These are phyloP conservation scores for Metschnikowia orientalis DNA, from an alignment of 805 yeast species.

Conservation along the genomic window DNA sequence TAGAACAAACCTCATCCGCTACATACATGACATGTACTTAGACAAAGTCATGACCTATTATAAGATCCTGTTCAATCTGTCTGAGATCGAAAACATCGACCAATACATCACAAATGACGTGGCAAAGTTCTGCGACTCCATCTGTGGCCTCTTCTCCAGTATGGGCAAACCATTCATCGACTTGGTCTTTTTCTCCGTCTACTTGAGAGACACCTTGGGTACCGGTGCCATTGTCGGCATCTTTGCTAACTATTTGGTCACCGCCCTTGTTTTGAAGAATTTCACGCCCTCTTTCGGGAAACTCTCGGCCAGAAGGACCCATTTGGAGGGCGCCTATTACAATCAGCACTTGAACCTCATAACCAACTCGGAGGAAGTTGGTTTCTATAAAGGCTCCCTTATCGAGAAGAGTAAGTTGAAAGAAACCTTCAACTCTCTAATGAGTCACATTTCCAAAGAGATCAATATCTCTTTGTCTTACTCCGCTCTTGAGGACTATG, in stretches of 20 bases:
- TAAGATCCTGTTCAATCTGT: slow-evolving; percentile 62
- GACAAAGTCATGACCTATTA: slow-evolving; percentile 79
- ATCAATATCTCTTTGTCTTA: slow-evolving; percentile 61
- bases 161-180: slow-evolving; percentile 92
- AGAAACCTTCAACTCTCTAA: slow-evolving; percentile 53
- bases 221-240: slow-evolving; percentile 81
- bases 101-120: slow-evolving; percentile 85
- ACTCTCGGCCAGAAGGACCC: slow-evolving; percentile 66
- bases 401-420: slow-evolving; percentile 68
- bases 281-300: slow-evolving; percentile 84
- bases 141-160: slow-evolving; percentile 78
- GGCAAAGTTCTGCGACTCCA: slow-evolving; percentile 71
- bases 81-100: slow-evolving; percentile 64
- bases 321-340: slow-evolving; percentile 83
- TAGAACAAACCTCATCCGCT: slow-evolving; percentile 77
- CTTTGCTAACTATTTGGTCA: slow-evolving; percentile 70
- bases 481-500: slow-evolving; percentile 75
- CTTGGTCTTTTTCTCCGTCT: slow-evolving; percentile 75
- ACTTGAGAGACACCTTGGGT: slow-evolving; percentile 81
- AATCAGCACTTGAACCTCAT: slow-evolving; percentile 81
- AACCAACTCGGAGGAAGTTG: slow-evolving; percentile 88
- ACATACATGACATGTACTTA: slow-evolving; percentile 85
- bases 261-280: slow-evolving; percentile 68
- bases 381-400: slow-evolving; percentile 84
- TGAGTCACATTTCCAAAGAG: slow-evolving; percentile 49